A percentile compares a stretch with the other conserved stretches of the same genome.
phyloP scores from a whole-genome alignment of 148 eudicot species.

The Rhododendron simsii region DNA sequence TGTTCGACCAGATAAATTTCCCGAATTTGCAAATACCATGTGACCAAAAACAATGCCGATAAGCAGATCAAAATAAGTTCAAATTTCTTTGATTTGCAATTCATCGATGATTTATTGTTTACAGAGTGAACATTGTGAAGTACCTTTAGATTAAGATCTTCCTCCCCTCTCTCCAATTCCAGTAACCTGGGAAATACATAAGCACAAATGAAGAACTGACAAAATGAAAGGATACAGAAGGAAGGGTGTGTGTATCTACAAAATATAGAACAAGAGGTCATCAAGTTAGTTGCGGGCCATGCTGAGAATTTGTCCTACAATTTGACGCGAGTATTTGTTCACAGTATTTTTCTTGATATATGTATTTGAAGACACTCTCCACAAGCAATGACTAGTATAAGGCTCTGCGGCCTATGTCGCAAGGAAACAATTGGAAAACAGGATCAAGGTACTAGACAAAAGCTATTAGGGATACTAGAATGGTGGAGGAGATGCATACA shows the following conservation, averaged over 20 bases:
- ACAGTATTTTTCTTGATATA: background rate
- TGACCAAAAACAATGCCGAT: background rate
- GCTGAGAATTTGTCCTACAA: background rate
- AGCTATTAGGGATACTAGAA: too few species aligned
- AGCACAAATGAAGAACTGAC: background rate
- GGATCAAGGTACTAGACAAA: too few species aligned
- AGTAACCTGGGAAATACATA: slow-evolving; percentile 27
- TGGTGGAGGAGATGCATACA: too few species aligned
- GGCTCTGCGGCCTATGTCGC: background rate
- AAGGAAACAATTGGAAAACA: background rate
- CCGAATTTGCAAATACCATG: background rate
- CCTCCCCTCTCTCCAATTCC: slow-evolving; percentile 29
- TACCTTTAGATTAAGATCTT: slow-evolving; percentile 41
- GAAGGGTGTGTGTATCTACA: background rate
- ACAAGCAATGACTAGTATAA: background rate
- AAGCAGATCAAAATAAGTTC: background rate
- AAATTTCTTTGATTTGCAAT: background rate
- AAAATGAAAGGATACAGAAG: background rate
- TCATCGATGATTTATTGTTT: too few species aligned
- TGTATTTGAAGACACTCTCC: background rate
- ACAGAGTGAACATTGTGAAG: background rate
- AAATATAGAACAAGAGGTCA: background rate
- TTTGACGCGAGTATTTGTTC: background rate
- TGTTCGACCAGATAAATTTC: background rate
- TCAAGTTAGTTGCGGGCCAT: background rate